phyloP scores from a whole-genome alignment of 805 yeast species.

The Yamadazyma paraphyllophila region DNA sequence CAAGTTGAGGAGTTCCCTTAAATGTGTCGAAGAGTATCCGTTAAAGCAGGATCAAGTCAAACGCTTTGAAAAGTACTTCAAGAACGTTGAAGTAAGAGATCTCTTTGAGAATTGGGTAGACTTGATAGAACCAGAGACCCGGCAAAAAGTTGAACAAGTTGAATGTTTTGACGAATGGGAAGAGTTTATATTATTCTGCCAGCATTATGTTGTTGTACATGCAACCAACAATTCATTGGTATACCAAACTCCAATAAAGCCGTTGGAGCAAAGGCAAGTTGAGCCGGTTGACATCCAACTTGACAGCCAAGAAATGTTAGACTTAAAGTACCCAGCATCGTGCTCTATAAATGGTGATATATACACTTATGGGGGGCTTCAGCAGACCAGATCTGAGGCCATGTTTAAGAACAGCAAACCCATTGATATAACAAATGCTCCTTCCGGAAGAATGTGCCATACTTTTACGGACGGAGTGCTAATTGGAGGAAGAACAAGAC shows the following conservation, averaged over 20 bases:
- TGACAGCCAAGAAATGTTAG: constrained; percentile 2
- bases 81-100: constrained; percentile 49
- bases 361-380: constrained; percentile 42
- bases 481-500: constrained; percentile 69
- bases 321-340: constrained; percentile 45
- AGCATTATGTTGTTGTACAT: constrained; percentile 69
- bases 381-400: constrained; percentile 26
- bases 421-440: constrained; percentile 23
- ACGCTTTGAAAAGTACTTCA: constrained; percentile 53
- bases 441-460: constrained; percentile 58
- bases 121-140: constrained; percentile 37
- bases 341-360: constrained; percentile 18
- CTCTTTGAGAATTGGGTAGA: constrained; percentile 58
- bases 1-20: constrained; percentile 64
- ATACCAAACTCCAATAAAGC: constrained; percentile 2
- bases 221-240: constrained; percentile 45
- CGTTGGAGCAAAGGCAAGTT: constrained; percentile 4
- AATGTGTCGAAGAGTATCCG: constrained; percentile 60
- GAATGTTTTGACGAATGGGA: constrained; percentile 85
- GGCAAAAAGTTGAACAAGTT: constrained; percentile 42
- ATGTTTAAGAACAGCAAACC: constrained; percentile 7
- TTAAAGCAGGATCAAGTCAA: constrained; percentile 45
- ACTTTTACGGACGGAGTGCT: constrained; percentile 39
- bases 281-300: constrained; percentile 4
- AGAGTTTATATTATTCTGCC: constrained; percentile 72